Evolutionary conservation across 1,284 basidiomycete species (phyloP), one percentile per base, ranked within the genome.

Genomic region (Phellinidium pouzarii): DNA sequence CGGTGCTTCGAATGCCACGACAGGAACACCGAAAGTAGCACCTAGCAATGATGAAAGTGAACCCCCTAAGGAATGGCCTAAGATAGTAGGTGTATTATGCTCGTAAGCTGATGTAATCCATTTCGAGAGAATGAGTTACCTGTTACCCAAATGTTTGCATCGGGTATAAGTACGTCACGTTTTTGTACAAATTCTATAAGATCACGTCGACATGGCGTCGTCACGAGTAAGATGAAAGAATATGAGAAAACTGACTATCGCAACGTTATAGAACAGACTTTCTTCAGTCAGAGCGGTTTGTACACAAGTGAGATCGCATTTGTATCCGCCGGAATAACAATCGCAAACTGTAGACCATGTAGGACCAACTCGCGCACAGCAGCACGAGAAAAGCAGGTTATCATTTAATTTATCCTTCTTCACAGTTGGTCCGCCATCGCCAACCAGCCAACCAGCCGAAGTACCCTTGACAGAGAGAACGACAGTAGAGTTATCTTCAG

Each of bases 101-200:
- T 8, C 2, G 8, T 38, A 3, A 3, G 8, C 11, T 6, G 25
- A 47, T 40, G 12, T 12, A 36, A 19, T 48, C 44, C 6, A 46
- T 26, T 11, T 2, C n/a, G n/a, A n/a, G n/a, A n/a, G n/a, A n/a
- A n/a, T n/a, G n/a, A n/a, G 63, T 12, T 42, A 68, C 68, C 76
- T 8, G 87, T 83, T 37, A 98, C 71, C 95, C 95, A 99, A 55
- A 99, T 89, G 59, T 88, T 87, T 51, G 94, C 81, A 58, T 91
- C 71, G 95, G 96, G 67, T 96, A 99, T 77, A 95, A 80, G 65
- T 89, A 90, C 4, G 93, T 88, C 47, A 99, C 62, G 72, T 98
- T 23, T 78, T 78, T 19, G 93, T 66, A 91, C 90, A 94, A 53
- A 94, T 88, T 56, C 76, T 54, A 84, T 66, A 0, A 91, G 91